Evolutionary conservation across 768 basidiomycete species (phyloP).

Genomic region (Xerocomellus chrysenteron): DNA sequence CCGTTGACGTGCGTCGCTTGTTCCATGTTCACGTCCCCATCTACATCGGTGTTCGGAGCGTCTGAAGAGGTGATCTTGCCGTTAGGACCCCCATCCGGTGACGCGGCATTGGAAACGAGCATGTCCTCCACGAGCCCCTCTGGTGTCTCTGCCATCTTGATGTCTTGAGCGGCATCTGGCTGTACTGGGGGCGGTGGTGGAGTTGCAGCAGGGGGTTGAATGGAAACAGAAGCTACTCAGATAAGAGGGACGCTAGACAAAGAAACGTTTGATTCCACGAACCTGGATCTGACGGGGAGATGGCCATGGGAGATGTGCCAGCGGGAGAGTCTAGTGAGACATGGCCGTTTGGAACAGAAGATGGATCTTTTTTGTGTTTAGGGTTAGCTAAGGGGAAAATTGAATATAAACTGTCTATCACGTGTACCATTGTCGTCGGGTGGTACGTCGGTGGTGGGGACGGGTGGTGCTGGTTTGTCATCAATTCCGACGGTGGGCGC

Average conservation of each 20-base stretch:
- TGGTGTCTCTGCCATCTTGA: constrained; percentile 49
- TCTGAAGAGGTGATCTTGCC: constrained; percentile 36
- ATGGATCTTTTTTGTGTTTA: constrained; percentile 32
- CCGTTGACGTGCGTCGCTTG: constrained; percentile 26
- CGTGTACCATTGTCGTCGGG: constrained; percentile 40
- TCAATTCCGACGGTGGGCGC: constrained; percentile 31
- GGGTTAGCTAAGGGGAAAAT: constrained; percentile 38
- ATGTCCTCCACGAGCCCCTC: constrained; percentile 18
- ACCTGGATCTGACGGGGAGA: constrained; percentile 55
- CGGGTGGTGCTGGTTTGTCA: constrained; percentile 28
- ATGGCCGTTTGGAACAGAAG: constrained; percentile 63
- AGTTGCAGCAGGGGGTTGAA: constrained; percentile 46
- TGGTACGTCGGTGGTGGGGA: constrained; percentile 17
- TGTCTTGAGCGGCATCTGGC: constrained; percentile 49
- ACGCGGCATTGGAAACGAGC: constrained; percentile 10
- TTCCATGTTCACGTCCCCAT: constrained; percentile 35
- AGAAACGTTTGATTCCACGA: constrained; percentile 23
- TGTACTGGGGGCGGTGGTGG: constrained; percentile 46
- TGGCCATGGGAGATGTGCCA: constrained; percentile 36
- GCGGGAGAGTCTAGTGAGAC: constrained; percentile 42
- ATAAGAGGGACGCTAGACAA: constrained; percentile 28
- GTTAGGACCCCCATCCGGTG: constrained; percentile 16
- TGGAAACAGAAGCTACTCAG: constrained; percentile 42
- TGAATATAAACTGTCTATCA: constrained; percentile 33
- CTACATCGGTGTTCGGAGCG: constrained; percentile 18